phyloP scores from a whole-genome alignment of 441 rosid genomes.

The Adansonia madagascariensis region DNA sequence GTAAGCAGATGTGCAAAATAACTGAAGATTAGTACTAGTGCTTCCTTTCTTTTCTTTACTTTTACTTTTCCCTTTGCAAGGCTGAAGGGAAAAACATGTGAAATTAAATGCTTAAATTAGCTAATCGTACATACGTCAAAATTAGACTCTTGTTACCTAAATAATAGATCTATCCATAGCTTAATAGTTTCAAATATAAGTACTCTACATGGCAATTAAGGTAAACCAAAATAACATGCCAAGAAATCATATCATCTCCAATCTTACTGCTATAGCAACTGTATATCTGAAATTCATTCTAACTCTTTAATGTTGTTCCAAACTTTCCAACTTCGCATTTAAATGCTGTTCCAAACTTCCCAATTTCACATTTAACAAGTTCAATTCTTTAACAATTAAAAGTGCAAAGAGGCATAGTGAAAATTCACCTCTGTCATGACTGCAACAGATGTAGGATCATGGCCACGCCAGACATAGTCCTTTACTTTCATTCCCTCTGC shows the following conservation, averaged over 20 bases:
- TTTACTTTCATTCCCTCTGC: constrained; percentile 94
- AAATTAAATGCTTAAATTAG: constrained; percentile 11
- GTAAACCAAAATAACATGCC: not conserved
- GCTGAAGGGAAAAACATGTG: not conserved
- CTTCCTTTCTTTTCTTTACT: not conserved
- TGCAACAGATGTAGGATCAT: constrained; percentile 98
- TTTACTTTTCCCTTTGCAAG: not conserved
- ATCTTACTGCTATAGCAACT: not conserved
- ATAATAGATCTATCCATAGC: constrained; percentile 4
- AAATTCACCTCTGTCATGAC: constrained; percentile 96
- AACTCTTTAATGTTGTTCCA: not conserved
- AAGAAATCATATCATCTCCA: not conserved
- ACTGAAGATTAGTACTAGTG: not conserved
- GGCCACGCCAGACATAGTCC: constrained; percentile 98
- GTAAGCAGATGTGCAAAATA: constrained; percentile 4
- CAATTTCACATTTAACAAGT: constrained; percentile 5
- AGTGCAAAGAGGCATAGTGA: constrained; percentile 21
- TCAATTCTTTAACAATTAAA: not conserved
- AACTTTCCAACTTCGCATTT: not conserved
- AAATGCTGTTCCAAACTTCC: constrained; percentile 14
- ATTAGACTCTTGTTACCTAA: not conserved
- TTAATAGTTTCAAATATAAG: constrained; percentile 16
- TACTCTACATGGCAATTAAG: not conserved
- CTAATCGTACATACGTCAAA: not conserved
- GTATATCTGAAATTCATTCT: not conserved